phyloP scores from a whole-genome alignment of 2,329 filamentous ascomycete species.

The Clonostachys solani region DNA sequence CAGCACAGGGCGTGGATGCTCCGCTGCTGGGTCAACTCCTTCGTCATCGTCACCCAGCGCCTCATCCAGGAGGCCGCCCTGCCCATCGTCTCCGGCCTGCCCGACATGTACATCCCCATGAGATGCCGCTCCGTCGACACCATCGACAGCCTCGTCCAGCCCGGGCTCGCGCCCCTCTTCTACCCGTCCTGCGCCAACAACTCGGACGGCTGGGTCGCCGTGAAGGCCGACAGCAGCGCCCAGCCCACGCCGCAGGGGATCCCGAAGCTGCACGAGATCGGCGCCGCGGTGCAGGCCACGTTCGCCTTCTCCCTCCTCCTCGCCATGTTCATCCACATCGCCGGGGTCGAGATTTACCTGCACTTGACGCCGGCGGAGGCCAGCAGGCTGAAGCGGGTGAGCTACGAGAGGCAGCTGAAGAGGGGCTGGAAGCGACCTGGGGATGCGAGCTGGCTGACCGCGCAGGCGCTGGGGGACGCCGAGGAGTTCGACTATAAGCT shows the following conservation, averaged over 20 bases:
- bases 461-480: neutral
- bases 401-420: slow-evolving; percentile 1
- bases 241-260: neutral
- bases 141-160: neutral
- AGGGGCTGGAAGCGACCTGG: neutral
- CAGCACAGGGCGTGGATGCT: slow-evolving; percentile 60
- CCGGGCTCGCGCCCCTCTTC: neutral
- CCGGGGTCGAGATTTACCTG: neutral
- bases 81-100: neutral
- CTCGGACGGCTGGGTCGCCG: neutral
- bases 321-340: neutral
- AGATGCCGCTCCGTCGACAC: neutral
- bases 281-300: neutral
- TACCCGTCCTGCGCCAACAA: neutral
- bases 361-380: neutral
- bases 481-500: neutral
- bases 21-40: slow-evolving; percentile 36
- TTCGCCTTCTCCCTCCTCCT: neutral
- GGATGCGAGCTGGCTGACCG: neutral
- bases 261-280: slow-evolving; percentile 1
- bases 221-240: neutral
- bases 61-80: neutral
- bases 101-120: neutral
- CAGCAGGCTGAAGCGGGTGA: slow-evolving; percentile 1
- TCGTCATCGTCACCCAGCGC: slow-evolving; percentile 1